phyloP scores from a whole-genome alignment of 2,329 filamentous ascomycete genomes.

The Capronia coronata region DNA sequence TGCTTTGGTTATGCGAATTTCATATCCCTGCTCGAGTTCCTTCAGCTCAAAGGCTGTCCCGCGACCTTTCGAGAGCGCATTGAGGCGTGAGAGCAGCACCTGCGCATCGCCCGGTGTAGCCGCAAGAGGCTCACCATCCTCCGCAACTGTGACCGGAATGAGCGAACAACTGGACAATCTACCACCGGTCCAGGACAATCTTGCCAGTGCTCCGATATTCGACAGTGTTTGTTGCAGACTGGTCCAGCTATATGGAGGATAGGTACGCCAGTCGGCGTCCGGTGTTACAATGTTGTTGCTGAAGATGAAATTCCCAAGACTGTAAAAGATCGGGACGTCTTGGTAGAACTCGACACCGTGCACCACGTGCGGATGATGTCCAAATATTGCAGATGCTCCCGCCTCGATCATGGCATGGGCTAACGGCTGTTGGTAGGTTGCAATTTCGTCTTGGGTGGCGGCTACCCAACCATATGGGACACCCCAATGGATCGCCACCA shows the following conservation, averaged over 20 bases:
- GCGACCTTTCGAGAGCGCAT: slow-evolving; percentile 1
- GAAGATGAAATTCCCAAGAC: slow-evolving; percentile 12
- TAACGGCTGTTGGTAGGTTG: slow-evolving; percentile 9
- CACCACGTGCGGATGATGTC: slow-evolving; percentile 13
- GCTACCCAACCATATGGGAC: slow-evolving; percentile 10
- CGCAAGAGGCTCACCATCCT: slow-evolving; percentile 2
- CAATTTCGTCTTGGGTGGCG: slow-evolving; percentile 8
- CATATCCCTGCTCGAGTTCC: neutral
- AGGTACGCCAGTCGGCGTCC: neutral
- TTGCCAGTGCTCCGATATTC: slow-evolving; percentile 8
- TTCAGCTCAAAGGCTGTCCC: slow-evolving; percentile 1
- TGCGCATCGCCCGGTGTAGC: neutral
- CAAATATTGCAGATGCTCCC: slow-evolving; percentile 9
- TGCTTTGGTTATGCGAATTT: neutral
- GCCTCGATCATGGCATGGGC: slow-evolving; percentile 11
- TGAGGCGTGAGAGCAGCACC: slow-evolving; percentile 3
- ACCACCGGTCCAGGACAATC: neutral
- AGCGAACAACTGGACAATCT: slow-evolving; percentile 1
- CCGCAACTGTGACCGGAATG: slow-evolving; percentile 4
- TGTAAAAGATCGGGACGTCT: slow-evolving; percentile 8
- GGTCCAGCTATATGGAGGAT: slow-evolving; percentile 7
- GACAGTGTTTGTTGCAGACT: slow-evolving; percentile 4
- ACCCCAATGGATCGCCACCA: slow-evolving; percentile 13
- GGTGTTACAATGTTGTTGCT: slow-evolving; percentile 12
- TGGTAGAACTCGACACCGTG: slow-evolving; percentile 10